phyloP scores from a whole-genome alignment of 1,139 yeast species.

The Lizanozyma gosingica region DNA sequence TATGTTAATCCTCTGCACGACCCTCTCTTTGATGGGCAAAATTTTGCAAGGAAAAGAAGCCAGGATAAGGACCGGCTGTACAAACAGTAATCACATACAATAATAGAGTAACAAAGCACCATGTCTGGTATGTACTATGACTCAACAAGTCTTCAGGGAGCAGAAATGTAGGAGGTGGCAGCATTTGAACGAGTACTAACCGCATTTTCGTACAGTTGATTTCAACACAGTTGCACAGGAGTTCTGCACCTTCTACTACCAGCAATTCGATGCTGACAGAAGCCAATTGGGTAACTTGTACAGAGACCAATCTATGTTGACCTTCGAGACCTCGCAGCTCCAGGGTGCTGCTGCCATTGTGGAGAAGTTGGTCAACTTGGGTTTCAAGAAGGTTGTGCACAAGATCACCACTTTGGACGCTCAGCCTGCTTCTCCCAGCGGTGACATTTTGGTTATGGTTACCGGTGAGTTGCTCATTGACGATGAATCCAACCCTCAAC shows the following conservation, averaged over 20 bases:
- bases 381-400: conserved; percentile 89
- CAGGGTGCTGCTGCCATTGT: conserved; percentile 92
- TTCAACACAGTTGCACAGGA: conserved; percentile 69
- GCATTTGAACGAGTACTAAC: not conserved
- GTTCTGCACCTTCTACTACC: conserved; percentile 90
- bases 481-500: conserved; percentile 90
- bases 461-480: conserved; percentile 92
- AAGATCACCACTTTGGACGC: conserved; percentile 93
- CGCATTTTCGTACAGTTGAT: conserved; percentile 36
- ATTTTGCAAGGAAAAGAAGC: not conserved
- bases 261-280: conserved; percentile 91
- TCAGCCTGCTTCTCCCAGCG: conserved; percentile 91
- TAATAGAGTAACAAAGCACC: not conserved
- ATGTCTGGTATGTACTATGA: not conserved
- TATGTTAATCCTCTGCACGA: not conserved
- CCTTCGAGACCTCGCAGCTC: conserved; percentile 87
- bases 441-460: conserved; percentile 94
- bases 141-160: not conserved
- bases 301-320: conserved; percentile 95
- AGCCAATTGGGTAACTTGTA: conserved; percentile 86
- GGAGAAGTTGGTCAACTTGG: conserved; percentile 80
- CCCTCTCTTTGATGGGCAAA: not conserved
- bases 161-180: not conserved
- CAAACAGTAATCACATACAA: not conserved
- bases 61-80: no score